phyloP scores from a whole-genome alignment of 495 filamentous ascomycete genomes.

The Diplogelasinospora grovesii region DNA sequence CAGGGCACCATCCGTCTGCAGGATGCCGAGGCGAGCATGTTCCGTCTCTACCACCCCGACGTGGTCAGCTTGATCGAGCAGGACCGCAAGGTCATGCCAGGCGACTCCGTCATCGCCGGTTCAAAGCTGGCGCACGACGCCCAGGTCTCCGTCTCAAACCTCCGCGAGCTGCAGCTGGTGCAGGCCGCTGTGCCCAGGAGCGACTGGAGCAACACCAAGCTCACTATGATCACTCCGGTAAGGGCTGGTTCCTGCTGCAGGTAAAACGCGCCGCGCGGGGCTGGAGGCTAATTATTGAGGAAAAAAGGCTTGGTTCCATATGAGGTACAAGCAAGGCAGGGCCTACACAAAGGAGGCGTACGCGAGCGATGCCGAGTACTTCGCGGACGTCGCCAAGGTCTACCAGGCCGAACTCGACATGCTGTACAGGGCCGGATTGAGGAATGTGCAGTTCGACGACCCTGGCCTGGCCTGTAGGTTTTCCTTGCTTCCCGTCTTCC shows the following conservation, averaged over 20 bases:
- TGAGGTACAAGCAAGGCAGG: slow-evolving; percentile 62
- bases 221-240: slow-evolving; percentile 66
- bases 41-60: slow-evolving; percentile 71
- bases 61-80: slow-evolving; percentile 61
- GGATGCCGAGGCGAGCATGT: slow-evolving; percentile 61
- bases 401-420: slow-evolving; percentile 59
- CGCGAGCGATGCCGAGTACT: slow-evolving; percentile 61
- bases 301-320: slow-evolving; percentile 60
- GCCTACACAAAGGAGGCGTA: slow-evolving; percentile 64
- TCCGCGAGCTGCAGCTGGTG: slow-evolving; percentile 61
- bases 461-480: slow-evolving; percentile 67
- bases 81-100: slow-evolving; percentile 60
- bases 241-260: no score
- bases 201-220: slow-evolving; percentile 59
- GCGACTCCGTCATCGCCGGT: slow-evolving; percentile 66
- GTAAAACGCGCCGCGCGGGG: not conserved
- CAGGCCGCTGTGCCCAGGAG: slow-evolving; percentile 53
- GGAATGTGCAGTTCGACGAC: slow-evolving; percentile 72
- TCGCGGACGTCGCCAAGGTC: slow-evolving; percentile 65
- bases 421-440: slow-evolving; percentile 60
- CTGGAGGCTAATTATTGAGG: not conserved
- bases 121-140: slow-evolving; percentile 64
- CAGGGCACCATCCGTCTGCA: slow-evolving; percentile 58
- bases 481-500: not conserved
- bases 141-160: slow-evolving; percentile 56